Conservation (phyloP, 345 rosid species). For the Eucalyptus rudis region DNA sequence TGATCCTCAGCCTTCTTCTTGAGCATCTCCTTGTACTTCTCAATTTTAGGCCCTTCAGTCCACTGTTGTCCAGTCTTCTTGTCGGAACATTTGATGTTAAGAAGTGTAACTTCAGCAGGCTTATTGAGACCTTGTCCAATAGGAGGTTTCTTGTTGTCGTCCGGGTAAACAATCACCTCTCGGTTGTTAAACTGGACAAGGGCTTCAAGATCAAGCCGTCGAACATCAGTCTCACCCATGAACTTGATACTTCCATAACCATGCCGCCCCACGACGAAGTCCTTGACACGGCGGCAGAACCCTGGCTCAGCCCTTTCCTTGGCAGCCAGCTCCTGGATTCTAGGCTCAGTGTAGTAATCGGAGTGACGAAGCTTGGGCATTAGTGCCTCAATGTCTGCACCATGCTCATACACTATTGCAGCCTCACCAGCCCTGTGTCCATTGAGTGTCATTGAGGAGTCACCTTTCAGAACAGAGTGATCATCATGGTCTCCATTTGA, state of each 20-base stretch:
- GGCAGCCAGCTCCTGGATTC: slow-evolving; percentile 86
- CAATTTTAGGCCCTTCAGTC: slow-evolving; percentile 57
- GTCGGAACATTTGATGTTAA: slow-evolving; percentile 83
- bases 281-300: slow-evolving; percentile 56
- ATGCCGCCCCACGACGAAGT: slow-evolving; percentile 79
- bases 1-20: slow-evolving; percentile 81
- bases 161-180: slow-evolving; percentile 95
- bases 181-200: slow-evolving; percentile 74
- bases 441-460: slow-evolving; percentile 38
- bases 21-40: slow-evolving; percentile 74
- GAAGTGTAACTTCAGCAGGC: slow-evolving; percentile 90
- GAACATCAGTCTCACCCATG: slow-evolving; percentile 78
- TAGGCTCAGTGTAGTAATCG: slow-evolving; percentile 90
- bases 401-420: slow-evolving; percentile 71
- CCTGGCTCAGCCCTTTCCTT: slow-evolving; percentile 81
- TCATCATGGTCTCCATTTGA: slow-evolving; percentile 38
- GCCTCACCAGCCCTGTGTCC: slow-evolving; percentile 77
- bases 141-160: slow-evolving; percentile 81
- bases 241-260: slow-evolving; percentile 87
- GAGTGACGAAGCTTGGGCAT: slow-evolving; percentile 80
- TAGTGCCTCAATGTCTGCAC: slow-evolving; percentile 76
- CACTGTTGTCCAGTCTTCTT: slow-evolving; percentile 59
- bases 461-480: slow-evolving; percentile 26
- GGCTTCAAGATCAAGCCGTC: slow-evolving; percentile 68
- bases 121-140: slow-evolving; percentile 91